These are phyloP conservation scores for Backusella tarrabulga DNA, from an alignment of 192 early-diverging fungal species.

Conservation along the genomic window DNA sequence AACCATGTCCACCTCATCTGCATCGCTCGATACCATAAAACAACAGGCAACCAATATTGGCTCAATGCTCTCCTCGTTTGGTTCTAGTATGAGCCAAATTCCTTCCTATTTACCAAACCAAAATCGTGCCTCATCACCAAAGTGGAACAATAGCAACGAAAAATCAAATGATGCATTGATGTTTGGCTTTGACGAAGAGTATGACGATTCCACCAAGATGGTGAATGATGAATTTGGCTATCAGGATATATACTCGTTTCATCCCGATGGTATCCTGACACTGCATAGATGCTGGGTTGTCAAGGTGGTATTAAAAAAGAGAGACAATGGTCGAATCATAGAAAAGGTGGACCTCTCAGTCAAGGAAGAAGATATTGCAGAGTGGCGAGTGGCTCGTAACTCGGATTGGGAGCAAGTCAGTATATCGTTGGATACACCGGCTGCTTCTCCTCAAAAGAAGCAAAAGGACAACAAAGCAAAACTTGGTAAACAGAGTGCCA, in stretches of 20 bases:
- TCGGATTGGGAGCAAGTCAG: constrained; percentile 50
- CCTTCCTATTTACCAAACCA: constrained; percentile 4
- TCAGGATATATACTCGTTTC: constrained; percentile 55
- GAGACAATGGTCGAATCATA: constrained; percentile 44
- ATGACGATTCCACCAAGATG: constrained; percentile 38
- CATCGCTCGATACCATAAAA: constrained; percentile 11
- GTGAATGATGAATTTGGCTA: constrained; percentile 42
- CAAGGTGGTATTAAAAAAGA: constrained; percentile 39
- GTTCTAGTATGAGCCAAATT: constrained; percentile 18
- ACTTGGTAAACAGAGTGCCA: neutral
- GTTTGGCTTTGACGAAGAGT: constrained; percentile 39
- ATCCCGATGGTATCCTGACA: constrained; percentile 55
- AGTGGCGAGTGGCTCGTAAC: constrained; percentile 49
- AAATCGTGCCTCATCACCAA: neutral
- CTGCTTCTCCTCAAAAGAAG: neutral
- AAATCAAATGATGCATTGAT: constrained; percentile 27
- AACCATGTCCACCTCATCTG: neutral
- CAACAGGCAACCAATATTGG: constrained; percentile 29
- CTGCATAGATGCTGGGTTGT: constrained; percentile 54
- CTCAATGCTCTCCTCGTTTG: constrained; percentile 24
- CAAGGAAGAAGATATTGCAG: constrained; percentile 55
- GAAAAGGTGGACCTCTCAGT: constrained; percentile 50
- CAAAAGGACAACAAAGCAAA: neutral
- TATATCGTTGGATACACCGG: constrained; percentile 18
- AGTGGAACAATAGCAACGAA: constrained; percentile 25